Evolutionary conservation across 2,329 filamentous ascomycete species (phyloP).

Genomic region (Fusarium sp.): DNA sequence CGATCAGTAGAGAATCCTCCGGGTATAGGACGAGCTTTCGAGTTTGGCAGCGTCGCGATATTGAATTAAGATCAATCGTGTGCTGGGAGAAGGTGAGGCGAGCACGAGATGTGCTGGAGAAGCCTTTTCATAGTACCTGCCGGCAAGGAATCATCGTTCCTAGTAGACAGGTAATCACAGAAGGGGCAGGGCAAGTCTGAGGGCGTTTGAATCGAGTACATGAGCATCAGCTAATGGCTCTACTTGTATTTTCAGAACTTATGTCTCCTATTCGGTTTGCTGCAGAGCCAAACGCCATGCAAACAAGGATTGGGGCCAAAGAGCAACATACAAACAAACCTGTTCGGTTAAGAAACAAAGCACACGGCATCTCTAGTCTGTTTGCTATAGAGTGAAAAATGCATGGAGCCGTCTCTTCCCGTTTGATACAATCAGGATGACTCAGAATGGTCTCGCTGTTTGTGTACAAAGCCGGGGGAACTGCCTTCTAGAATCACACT

Average conservation of each 20-base stretch:
- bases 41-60: not conserved
- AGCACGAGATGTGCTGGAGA: not conserved
- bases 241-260: not conserved
- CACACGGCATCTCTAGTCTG: not conserved
- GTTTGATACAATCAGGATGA: not conserved
- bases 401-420: not conserved
- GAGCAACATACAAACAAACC: not conserved
- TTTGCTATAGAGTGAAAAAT: not conserved
- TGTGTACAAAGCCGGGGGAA: not conserved
- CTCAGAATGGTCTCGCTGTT: not conserved
- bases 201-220: not conserved
- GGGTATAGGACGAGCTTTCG: not conserved
- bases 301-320: not conserved
- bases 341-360: not conserved
- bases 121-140: not conserved
- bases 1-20: not conserved
- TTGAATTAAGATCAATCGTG: not conserved
- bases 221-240: not conserved
- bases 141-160: not conserved
- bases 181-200: not conserved
- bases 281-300: not conserved
- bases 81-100: not conserved
- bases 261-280: not conserved
- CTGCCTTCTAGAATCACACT: not conserved
- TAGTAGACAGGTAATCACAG: not conserved